Conservation (phyloP, 345 rosid species). For the Pugionium cornutum region DNA sequence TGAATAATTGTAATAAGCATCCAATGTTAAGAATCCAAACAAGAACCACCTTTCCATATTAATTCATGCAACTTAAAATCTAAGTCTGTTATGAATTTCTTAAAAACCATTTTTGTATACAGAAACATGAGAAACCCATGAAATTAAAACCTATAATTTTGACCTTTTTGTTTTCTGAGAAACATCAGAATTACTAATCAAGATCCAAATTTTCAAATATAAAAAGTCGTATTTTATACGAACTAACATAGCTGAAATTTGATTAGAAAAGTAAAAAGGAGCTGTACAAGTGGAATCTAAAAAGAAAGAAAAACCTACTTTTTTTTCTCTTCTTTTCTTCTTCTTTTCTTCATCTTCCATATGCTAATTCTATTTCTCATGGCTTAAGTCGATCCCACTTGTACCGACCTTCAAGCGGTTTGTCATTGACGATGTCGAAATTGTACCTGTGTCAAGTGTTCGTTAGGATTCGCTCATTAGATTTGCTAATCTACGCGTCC, state of each 20-base stretch:
- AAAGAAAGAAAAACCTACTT: neutral
- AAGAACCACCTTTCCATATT: slow-evolving; percentile 25
- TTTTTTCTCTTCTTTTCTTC: neutral
- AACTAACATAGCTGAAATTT: slow-evolving; percentile 6
- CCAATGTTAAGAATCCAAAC: slow-evolving; percentile 36
- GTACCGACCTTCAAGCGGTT: slow-evolving; percentile 71
- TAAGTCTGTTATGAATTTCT: neutral
- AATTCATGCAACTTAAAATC: neutral
- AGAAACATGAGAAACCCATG: slow-evolving; percentile 1
- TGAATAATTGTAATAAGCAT: slow-evolving; percentile 27
- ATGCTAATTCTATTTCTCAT: slow-evolving; percentile 10
- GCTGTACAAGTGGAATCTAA: slow-evolving; percentile 33
- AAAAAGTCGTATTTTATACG: neutral
- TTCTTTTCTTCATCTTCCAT: neutral
- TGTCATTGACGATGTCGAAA: slow-evolving; percentile 63
- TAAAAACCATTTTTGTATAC: neutral
- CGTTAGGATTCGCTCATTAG: slow-evolving; percentile 44
- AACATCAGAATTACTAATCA: slow-evolving; percentile 8
- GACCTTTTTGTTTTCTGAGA: neutral
- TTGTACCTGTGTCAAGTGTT: slow-evolving; percentile 64
- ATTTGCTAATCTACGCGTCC: slow-evolving; percentile 36
- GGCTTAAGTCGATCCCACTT: slow-evolving; percentile 59
- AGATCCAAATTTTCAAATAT: slow-evolving; percentile 10
- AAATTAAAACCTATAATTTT: neutral
- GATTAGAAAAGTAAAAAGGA: neutral